These are phyloP conservation scores for Flaveria linearis DNA, from an alignment of 129 eudicot species.

Conservation along the genomic window DNA sequence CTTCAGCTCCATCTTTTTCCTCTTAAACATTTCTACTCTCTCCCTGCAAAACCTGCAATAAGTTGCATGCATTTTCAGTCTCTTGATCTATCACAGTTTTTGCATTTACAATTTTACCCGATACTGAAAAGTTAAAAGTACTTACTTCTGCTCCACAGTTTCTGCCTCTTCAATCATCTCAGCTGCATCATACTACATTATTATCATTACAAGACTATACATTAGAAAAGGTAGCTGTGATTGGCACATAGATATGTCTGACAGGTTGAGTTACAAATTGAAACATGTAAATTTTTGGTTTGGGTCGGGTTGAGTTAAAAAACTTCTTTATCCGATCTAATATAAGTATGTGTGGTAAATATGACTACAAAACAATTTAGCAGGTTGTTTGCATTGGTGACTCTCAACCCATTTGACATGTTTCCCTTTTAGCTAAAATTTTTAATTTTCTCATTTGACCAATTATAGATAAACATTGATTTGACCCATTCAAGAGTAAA, in stretches of 20 bases:
- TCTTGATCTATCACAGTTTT: slow-evolving; percentile 6
- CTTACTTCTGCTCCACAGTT: slow-evolving; percentile 79
- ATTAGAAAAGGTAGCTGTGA: slow-evolving; percentile 2
- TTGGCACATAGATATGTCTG: no score
- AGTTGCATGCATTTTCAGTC: slow-evolving; percentile 9
- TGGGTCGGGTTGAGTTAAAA: not conserved
- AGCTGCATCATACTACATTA: slow-evolving; percentile 95
- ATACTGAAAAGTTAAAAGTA: slow-evolving; percentile 26
- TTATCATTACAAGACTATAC: slow-evolving; percentile 1
- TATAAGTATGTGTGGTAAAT: not conserved
- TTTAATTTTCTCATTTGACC: slow-evolving; percentile 1
- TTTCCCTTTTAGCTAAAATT: not conserved
- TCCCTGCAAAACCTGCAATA: slow-evolving; percentile 64
- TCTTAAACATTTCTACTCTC: slow-evolving; percentile 77
- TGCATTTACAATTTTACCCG: not conserved
- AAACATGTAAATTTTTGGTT: not conserved
- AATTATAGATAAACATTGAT: not conserved
- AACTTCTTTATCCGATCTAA: not conserved
- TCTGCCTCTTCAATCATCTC: slow-evolving; percentile 90
- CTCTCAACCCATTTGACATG: not conserved
- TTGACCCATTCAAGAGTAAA: not conserved
- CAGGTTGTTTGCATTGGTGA: slow-evolving; percentile 3
- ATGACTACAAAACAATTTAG: not conserved
- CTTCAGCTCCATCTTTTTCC: slow-evolving; percentile 70
- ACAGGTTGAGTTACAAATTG: not conserved